These are phyloP conservation scores for Ceratonia siliqua DNA, from an alignment of 306 rosid species.

Conservation along the genomic window DNA sequence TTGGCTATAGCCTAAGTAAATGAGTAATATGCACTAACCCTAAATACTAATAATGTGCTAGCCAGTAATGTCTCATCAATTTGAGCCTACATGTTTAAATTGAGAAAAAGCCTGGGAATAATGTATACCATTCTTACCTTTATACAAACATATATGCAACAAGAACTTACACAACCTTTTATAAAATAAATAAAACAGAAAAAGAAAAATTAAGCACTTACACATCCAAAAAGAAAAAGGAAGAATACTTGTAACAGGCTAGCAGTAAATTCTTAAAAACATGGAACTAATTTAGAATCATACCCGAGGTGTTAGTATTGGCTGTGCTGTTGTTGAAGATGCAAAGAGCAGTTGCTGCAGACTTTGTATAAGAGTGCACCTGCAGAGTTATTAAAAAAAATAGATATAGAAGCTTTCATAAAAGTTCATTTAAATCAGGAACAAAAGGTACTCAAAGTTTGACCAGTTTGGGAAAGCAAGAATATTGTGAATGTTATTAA, in stretches of 20 bases:
- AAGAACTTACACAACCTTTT: background rate
- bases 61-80: background rate
- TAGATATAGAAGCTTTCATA: background rate
- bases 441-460: conserved; percentile 8
- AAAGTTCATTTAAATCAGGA: background rate
- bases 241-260: background rate
- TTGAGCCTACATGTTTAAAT: background rate
- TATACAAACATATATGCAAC: background rate
- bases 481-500: background rate
- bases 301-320: conserved; percentile 95
- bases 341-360: conserved; percentile 92
- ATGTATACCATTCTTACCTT: background rate
- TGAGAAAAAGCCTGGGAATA: background rate
- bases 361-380: conserved; percentile 94
- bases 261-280: conserved; percentile 26
- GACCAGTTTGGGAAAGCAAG: background rate
- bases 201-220: background rate
- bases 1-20: background rate
- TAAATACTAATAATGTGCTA: background rate
- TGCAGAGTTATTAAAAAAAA: conserved; percentile 31
- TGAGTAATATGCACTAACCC: background rate
- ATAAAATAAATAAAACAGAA: too few species aligned
- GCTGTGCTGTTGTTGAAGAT: conserved; percentile 97
- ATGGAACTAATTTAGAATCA: conserved; percentile 25
- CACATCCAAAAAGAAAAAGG: background rate